Evolutionary conservation across 2,329 filamentous ascomycete species (phyloP), one percentile per base, ranked within the genome.

Genomic region (Neofusicoccum sp.): DNA sequence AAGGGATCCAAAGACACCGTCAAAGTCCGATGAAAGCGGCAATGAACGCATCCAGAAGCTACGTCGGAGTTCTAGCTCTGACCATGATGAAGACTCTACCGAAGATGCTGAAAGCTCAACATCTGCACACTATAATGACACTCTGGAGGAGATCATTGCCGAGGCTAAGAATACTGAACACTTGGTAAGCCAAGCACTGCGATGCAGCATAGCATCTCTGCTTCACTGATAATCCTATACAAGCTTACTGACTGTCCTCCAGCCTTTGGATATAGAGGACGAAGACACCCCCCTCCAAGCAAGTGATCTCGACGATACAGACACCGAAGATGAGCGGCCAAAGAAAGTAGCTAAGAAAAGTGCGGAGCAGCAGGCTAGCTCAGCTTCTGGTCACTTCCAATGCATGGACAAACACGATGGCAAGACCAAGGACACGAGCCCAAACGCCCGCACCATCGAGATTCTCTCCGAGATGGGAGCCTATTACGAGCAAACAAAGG

Each of bases 401-500:
- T 88, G 85, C 68, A 87, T 87, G 84, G 77, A 85, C 45, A 81
- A 81, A 62, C 77, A 82, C 60, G 80, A 80, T 54, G 76, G 76
- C 4, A 70, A 68, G 28, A 71, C 73, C 5, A 70, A 75, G 12
- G 69, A 75, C 0, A 70, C 77, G 11, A 90, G 89, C 65, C 90
- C 91, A 0, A 98, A 97, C 70, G 78, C 79, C 1, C 79, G 83
- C 11, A 96, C 90, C 0, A 92, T 96, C 54, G 83, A 89, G 48
- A 79, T 95, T 2, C 79, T 97, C 4, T 84, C 91, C 67, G 81
- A 89, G 65, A 92, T 97, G 90, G 82, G 85, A 43, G 83, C 87
- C 58, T 89, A 93, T 72, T 96, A 96, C 71, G 83, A 83, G 4
- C 82, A 87, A 6, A 85, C 84, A n/a, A 82, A 86, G 40, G 92